Percentiles rank a stretch among this genome's conserved stretches.
Evolutionary conservation across 371 early-diverging fungal species (phyloP).

Genomic region (Neoconidiobolus thromboides): DNA sequence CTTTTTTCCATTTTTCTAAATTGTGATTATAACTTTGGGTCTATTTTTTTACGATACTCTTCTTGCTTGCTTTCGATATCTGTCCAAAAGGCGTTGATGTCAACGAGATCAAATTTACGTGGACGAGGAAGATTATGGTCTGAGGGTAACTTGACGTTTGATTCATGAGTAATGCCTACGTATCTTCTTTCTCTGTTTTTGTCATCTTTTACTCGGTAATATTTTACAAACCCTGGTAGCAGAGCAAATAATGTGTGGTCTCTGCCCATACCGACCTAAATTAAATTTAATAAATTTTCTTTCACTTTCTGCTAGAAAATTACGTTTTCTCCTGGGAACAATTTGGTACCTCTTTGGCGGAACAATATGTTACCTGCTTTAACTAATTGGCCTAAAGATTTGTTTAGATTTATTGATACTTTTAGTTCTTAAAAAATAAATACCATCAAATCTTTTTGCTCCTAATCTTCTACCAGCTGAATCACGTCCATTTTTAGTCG

Average conservation of each 20-base stretch:
- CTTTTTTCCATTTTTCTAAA: too few species aligned
- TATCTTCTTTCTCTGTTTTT: constrained; percentile 44
- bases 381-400: constrained; percentile 34
- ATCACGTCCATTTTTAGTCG: constrained; percentile 80
- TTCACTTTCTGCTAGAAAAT: constrained; percentile 5
- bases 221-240: constrained; percentile 64
- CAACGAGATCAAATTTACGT: constrained; percentile 50
- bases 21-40: too few species aligned
- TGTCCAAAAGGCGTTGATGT: constrained; percentile 22
- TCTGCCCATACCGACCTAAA: constrained; percentile 64
- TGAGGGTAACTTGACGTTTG: constrained; percentile 42
- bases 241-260: constrained; percentile 83
- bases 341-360: constrained; percentile 80
- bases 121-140: constrained; percentile 39
- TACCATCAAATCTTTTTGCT: constrained; percentile 72
- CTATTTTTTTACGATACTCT: background rate
- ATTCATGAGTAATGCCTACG: constrained; percentile 54
- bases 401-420: background rate
- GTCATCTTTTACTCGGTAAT: constrained; percentile 45
- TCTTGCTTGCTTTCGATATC: constrained; percentile 7
- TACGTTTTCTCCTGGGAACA: constrained; percentile 78
- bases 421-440: background rate
- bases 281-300: constrained; percentile 2
- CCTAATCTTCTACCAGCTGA: constrained; percentile 88
- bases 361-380: constrained; percentile 81